These are phyloP conservation scores for Xanthoconium purpureum DNA, from an alignment of 768 basidiomycete species.

Conservation along the genomic window DNA sequence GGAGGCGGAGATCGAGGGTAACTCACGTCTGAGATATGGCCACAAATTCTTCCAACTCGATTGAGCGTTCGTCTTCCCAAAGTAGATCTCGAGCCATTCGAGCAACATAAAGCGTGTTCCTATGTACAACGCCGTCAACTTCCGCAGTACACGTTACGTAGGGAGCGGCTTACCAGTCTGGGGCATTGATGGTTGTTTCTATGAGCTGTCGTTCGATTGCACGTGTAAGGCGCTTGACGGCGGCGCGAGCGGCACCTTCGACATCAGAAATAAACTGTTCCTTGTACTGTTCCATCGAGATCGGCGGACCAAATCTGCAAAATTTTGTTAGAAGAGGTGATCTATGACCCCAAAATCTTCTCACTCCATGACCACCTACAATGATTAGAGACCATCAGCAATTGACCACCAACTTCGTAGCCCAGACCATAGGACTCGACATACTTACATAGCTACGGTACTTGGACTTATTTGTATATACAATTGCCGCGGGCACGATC, in stretches of 20 bases:
- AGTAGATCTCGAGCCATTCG: slow-evolving; percentile 91
- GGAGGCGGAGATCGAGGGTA: slow-evolving; percentile 20
- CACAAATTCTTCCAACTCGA: slow-evolving; percentile 81
- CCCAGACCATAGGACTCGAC: slow-evolving; percentile 20
- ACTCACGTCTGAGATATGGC: slow-evolving; percentile 87
- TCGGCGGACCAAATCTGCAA: slow-evolving; percentile 77
- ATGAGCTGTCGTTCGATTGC: slow-evolving; percentile 68
- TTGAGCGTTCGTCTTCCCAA: slow-evolving; percentile 79
- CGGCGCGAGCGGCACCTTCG: slow-evolving; percentile 68
- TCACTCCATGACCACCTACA: slow-evolving; percentile 71
- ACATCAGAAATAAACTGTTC: slow-evolving; percentile 70
- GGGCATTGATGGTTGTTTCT: slow-evolving; percentile 83
- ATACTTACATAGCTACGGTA: slow-evolving; percentile 83
- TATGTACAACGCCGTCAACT: slow-evolving; percentile 34
- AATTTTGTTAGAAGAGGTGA: slow-evolving; percentile 10
- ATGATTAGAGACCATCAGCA: slow-evolving; percentile 16
- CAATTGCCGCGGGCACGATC: slow-evolving; percentile 83
- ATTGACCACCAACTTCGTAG: not conserved
- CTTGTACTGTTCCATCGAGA: slow-evolving; percentile 69
- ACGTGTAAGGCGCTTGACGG: slow-evolving; percentile 84
- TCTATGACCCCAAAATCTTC: slow-evolving; percentile 23
- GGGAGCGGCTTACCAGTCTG: slow-evolving; percentile 72
- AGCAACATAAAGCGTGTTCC: slow-evolving; percentile 88
- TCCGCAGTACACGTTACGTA: slow-evolving; percentile 11
- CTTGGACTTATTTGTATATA: slow-evolving; percentile 94